Base-by-base conservation (phyloP, 2,329 filamentous ascomycete species). In the Metarhizium brunneum region DNA sequence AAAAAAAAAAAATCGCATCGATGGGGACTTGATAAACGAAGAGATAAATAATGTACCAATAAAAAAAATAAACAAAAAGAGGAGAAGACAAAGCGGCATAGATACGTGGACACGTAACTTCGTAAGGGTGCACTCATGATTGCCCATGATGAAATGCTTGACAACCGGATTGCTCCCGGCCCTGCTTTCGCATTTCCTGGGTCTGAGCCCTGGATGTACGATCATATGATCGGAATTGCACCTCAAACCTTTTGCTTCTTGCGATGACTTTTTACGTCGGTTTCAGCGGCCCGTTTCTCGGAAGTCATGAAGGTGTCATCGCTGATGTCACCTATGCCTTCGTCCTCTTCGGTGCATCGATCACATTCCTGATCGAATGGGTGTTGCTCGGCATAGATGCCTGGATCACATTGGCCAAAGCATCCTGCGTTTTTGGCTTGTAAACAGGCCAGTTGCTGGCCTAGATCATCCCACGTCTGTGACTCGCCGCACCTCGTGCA, bases 291-390 rank as follows among this genome's bases (percentile, higher is more conserved):
- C 30, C 49, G 60, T 49, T 54, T 59, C 59, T 56, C 60, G 25
- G 42, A 43, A 20, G 53, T 54, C 53, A 55, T 50, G 51, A 49
- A 36, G 20, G 60, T 58, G 8, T 65, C 65, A 40, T 72, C 68
- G 47, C 68, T 71, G 50, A 74, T 60, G 54, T 73, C 73, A 38
- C 68, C 75, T 50, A 77, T 67, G 10, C 71, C 73, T 57, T 75
- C 72, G 50, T 73, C 70, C 56, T 72, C 71, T 47, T 72, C 71
- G 49, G 67, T 60, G 55, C 76, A 79, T 14, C 64, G 59, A 50
- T 75, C 69, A 63, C 76, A 79, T 60, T 78, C 76, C 57, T 77
- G 75, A 60, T 77, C 74, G 57, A 76, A 77, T 2, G 59, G 58
- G 63, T 78, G 76, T 55, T 76, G 65, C 58, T 78, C 75, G 42